Evolutionary conservation across 2,329 filamentous ascomycete genomes (phyloP), one percentile per base, ranked within the genome.

Genomic region (Colletotrichum destructivum): DNA sequence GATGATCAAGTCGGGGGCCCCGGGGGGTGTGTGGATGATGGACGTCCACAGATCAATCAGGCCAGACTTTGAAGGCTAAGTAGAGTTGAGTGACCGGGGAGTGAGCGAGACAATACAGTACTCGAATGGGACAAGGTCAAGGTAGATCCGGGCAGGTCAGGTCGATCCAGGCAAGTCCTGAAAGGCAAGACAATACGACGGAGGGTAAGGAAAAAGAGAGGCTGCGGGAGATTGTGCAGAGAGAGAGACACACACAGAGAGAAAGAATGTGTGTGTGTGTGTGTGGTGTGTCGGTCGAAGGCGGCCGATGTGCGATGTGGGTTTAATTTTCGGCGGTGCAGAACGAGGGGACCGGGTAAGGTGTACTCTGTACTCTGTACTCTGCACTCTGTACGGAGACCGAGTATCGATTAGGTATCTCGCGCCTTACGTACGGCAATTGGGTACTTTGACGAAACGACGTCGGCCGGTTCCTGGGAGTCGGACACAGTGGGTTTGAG

Each of bases 31-130:
- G 61, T 31, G 31, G 31, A 31, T 31, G 21, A 40, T 42, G 23
- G 59, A 52, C 52, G 63, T 65, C 55, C 57, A 62, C 56, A 57
- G 60, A 71, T 63, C 64, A 68, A 56, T 62, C 68, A 71, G 62
- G 42, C 47, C 26, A 42, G 31, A 52, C n/a, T 44, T 15, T n/a
- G 31, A 62, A 55, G 35, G 16, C 18, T 3, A 21, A 38, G 35
- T n/a, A 55, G 52, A 55, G 8, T n/a, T n/a, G 35, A 55, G n/a
- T 11, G 8, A 11, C 26, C 52, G 26, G 35, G 44, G 59, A 21
- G 44, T 26, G 31, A 23, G 13, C 16, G 16, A 54, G 47, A 62
- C 47, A 44, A 54, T 23, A 23, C 23, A n/a, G 23, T 16, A 54
- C 47, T 52, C 18, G 47, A 26, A 63, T 16, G 23, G 49, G 61